Conservation (phyloP, 2,329 filamentous ascomycete genomes). For the Cyanodermella asteris region DNA sequence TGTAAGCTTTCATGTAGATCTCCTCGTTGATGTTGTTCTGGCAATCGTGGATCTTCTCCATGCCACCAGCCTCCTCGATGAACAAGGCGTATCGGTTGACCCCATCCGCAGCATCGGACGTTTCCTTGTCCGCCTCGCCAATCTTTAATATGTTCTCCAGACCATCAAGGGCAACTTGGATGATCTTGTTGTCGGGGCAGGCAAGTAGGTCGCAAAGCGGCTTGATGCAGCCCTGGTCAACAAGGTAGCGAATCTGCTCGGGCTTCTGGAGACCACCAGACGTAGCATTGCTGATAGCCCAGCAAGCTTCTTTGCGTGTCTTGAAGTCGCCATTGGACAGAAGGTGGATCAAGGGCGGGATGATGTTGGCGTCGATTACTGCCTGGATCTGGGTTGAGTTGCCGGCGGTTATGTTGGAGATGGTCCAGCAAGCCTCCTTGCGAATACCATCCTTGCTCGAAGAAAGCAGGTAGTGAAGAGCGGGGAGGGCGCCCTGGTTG, state of each 20-base stretch:
- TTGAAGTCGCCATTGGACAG: constrained; percentile 95
- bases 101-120: constrained; percentile 48
- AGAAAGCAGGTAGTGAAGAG: constrained; percentile 79
- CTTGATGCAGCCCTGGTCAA: constrained; percentile 86
- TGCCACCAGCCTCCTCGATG: constrained; percentile 94
- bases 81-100: constrained; percentile 96
- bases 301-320: constrained; percentile 97
- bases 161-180: constrained; percentile 91
- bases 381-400: constrained; percentile 96
- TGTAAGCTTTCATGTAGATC: constrained; percentile 99
- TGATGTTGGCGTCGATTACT: constrained; percentile 91
- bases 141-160: constrained; percentile 99
- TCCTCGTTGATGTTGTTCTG: constrained; percentile 99
- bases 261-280: constrained; percentile 96
- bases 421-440: constrained; percentile 99
- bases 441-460: constrained; percentile 97
- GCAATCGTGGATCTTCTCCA: constrained; percentile 99
- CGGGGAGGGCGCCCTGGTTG: constrained; percentile 84
- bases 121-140: constrained; percentile 93
- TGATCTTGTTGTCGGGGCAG: constrained; percentile 99
- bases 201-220: constrained; percentile 84
- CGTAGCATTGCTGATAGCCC: constrained; percentile 97
- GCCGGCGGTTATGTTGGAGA: constrained; percentile 94
- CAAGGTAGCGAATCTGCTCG: constrained; percentile 91
- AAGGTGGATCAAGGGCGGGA: constrained; percentile 86